Base-by-base conservation (phyloP, 2,329 filamentous ascomycete species). In the Trichophyton benhamiae region DNA sequence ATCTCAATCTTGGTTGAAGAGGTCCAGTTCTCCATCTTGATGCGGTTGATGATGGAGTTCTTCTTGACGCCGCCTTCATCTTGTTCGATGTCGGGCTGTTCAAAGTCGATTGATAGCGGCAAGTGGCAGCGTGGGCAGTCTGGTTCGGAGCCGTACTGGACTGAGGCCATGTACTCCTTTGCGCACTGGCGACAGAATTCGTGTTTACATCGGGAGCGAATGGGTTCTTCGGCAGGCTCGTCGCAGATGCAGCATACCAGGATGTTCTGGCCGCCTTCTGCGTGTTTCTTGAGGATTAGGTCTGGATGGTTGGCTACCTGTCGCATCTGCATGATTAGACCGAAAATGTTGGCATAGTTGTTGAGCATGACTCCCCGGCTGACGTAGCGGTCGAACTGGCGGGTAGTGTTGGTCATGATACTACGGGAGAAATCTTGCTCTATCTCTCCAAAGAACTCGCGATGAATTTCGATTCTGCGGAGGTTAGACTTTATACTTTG, bases 321-420 rank as follows among this genome's bases (percentile, higher is more conserved):
- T 61, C 94, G 87, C 92, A 99, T 97, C 74, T 96, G 91, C 90
- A 97, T 97, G 70, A 99, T 96, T 61, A 99, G 82, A 70, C 91
- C 92, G 69, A 99, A 99, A 66, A 99, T 97, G 72, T 99, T 99
- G 77, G 94, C 94, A 68, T 97, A 97, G 72, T 96, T 96, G 79
- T 97, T 91, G 64, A 99, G 82, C 74, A 99, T 84, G 20, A 97
- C 92, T 77, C 91, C 91, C 65, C 91, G 89, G 17, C 90, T 87
- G 42, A 97, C 94, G 67, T 97, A 99, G 0, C 91, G 97, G 70
- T 97, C 89, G 67, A 97, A 99, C 68, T 91, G 86, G 64, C 94
- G 87, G 62, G 87, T 83, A 6, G 89, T 87, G 70, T 89, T 95
- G 15, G 86, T 89, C 90, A 97, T 99, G 78, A 99, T 95, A 68